These are phyloP conservation scores for Colletotrichum sp. DNA, from an alignment of 2,329 filamentous ascomycete species.

Conservation along the genomic window DNA sequence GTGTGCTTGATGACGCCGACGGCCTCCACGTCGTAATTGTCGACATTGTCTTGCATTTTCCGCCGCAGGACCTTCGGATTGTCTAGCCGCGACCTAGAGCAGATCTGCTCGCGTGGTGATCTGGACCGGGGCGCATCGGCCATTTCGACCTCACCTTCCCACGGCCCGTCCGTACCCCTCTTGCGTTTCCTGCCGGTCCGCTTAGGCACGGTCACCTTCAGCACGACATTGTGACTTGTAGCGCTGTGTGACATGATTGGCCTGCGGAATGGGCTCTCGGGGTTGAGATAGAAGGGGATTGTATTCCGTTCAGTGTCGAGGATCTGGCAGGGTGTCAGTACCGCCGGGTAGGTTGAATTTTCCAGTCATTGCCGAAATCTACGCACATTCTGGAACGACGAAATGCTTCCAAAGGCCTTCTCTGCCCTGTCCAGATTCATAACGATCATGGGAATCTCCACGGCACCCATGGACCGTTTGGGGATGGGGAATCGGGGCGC, in stretches of 20 bases:
- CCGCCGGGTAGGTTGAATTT: not conserved
- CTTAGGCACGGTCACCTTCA: slow-evolving; percentile 87
- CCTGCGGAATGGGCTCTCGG: slow-evolving; percentile 79
- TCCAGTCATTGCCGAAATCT: not conserved
- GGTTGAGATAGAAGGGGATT: slow-evolving; percentile 76
- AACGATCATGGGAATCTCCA: slow-evolving; percentile 49
- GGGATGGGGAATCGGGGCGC: slow-evolving; percentile 36
- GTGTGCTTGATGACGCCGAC: slow-evolving; percentile 78
- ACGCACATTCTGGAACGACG: slow-evolving; percentile 43
- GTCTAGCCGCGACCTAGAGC: slow-evolving; percentile 54
- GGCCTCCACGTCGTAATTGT: slow-evolving; percentile 70
- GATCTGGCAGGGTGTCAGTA: slow-evolving; percentile 36
- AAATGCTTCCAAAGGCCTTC: slow-evolving; percentile 45
- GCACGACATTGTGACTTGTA: slow-evolving; percentile 79
- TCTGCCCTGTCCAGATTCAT: slow-evolving; percentile 48
- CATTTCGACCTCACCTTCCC: slow-evolving; percentile 49
- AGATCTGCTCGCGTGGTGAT: slow-evolving; percentile 31
- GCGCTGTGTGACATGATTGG: slow-evolving; percentile 80
- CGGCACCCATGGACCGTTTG: slow-evolving; percentile 39
- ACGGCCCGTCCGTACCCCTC: slow-evolving; percentile 74
- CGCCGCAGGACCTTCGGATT: slow-evolving; percentile 61
- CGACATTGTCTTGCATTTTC: slow-evolving; percentile 73
- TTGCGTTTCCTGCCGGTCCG: slow-evolving; percentile 87
- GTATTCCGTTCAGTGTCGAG: slow-evolving; percentile 55
- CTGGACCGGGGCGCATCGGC: slow-evolving; percentile 23